These are phyloP conservation scores for Puccinia horiana DNA, from an alignment of 1,284 basidiomycete genomes.

Conservation along the genomic window DNA sequence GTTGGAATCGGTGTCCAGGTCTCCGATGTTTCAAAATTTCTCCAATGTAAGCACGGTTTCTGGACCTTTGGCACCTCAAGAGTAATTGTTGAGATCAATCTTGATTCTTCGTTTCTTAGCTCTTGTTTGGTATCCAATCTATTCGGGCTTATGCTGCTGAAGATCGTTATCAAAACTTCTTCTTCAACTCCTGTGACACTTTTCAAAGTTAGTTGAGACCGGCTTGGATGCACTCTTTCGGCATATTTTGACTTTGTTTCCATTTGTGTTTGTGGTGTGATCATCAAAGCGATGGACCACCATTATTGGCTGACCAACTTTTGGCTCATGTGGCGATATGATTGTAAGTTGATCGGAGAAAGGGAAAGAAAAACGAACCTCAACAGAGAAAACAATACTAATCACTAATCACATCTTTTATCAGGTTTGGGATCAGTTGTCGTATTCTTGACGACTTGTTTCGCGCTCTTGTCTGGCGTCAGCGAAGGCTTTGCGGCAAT, in stretches of 20 bases:
- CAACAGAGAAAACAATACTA: neutral
- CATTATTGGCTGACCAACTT: slow-evolving; percentile 55
- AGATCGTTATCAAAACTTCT: slow-evolving; percentile 56
- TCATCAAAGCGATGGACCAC: slow-evolving; percentile 46
- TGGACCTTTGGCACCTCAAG: neutral
- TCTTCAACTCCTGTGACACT: slow-evolving; percentile 47
- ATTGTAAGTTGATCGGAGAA: slow-evolving; percentile 61
- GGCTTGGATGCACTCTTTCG: slow-evolving; percentile 49
- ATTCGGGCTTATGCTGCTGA: slow-evolving; percentile 49
- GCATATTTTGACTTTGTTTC: neutral
- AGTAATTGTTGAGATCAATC: neutral
- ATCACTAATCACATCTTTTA: neutral
- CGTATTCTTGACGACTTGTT: slow-evolving; percentile 46
- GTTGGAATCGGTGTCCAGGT: slow-evolving; percentile 48
- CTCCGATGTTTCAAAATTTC: slow-evolving; percentile 50
- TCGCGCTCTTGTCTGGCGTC: slow-evolving; percentile 38
- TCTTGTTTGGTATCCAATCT: slow-evolving; percentile 48
- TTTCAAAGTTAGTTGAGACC: slow-evolving; percentile 38
- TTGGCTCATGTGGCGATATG: slow-evolving; percentile 73
- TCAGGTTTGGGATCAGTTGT: slow-evolving; percentile 59
- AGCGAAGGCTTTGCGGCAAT: slow-evolving; percentile 48
- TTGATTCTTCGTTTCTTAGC: slow-evolving; percentile 10
- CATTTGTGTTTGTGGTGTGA: neutral
- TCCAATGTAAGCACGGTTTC: slow-evolving; percentile 38
- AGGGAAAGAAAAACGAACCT: too few species aligned